Conservation (phyloP, 176 grass and related monocot genomes). For the Luzula sylvatica region DNA sequence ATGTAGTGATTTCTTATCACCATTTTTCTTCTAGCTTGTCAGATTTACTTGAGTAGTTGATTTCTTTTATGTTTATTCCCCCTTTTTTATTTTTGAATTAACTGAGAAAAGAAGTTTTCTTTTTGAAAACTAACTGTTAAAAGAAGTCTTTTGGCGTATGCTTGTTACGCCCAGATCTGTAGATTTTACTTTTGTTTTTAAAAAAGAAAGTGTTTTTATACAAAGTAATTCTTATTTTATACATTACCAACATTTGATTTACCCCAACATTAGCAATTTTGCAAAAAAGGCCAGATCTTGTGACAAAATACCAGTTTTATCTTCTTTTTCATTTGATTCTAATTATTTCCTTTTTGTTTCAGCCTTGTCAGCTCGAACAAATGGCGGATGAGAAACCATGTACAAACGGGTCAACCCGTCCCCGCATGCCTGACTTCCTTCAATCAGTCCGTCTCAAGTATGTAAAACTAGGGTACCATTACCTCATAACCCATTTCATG, state of each 20-base stretch:
- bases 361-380: not conserved
- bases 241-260: not conserved
- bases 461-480: slow-evolving; percentile 90
- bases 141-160: too few species aligned
- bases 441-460: slow-evolving; percentile 90
- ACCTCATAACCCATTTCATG: slow-evolving; percentile 91
- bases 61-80: too few species aligned
- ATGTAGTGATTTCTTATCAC: not conserved
- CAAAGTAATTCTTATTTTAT: not conserved
- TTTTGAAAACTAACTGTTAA: too few species aligned
- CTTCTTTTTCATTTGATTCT: slow-evolving; percentile 4
- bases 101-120: too few species aligned
- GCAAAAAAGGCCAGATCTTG: slow-evolving; percentile 17
- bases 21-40: not conserved
- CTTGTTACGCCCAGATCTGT: too few species aligned
- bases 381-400: slow-evolving; percentile 19
- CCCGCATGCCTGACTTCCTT: slow-evolving; percentile 60
- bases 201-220: not conserved
- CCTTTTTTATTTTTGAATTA: too few species aligned
- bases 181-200: not conserved
- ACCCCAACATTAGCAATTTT: not conserved
- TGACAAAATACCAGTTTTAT: slow-evolving; percentile 12
- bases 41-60: too few species aligned
- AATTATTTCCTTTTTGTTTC: not conserved
- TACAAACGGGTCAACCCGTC: slow-evolving; percentile 24